Conservation (phyloP, 1,139 yeast species). For the Pneumocystis jirovecii region DNA sequence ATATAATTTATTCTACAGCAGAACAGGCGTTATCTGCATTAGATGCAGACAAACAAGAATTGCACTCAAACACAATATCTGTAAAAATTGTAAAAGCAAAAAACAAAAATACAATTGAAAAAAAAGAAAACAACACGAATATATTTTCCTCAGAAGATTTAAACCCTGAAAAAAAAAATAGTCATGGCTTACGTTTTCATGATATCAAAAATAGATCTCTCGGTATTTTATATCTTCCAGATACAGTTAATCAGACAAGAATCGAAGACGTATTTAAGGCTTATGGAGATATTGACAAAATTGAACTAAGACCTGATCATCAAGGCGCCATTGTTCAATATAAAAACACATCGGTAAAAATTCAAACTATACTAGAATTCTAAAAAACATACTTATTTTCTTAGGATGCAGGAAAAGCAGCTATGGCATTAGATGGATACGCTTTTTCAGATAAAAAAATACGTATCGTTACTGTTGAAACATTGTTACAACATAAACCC, state of each 20-base stretch:
- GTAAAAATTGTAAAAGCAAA: slow-evolving; percentile 5
- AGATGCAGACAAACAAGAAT: slow-evolving; percentile 13
- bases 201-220: slow-evolving; percentile 16
- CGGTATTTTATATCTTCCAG: slow-evolving; percentile 19
- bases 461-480: slow-evolving; percentile 26
- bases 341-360: slow-evolving; percentile 21
- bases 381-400: background rate
- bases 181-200: background rate
- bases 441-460: slow-evolving; percentile 28
- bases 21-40: slow-evolving; percentile 21
- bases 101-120: slow-evolving; percentile 1
- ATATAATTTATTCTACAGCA: slow-evolving; percentile 19
- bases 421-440: slow-evolving; percentile 34
- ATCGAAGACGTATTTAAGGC: slow-evolving; percentile 24
- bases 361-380: background rate
- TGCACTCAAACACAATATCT: slow-evolving; percentile 11
- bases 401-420: slow-evolving; percentile 42
- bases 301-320: slow-evolving; percentile 36
- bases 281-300: slow-evolving; percentile 27
- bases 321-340: slow-evolving; percentile 43
- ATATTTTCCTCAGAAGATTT: background rate
- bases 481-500: background rate
- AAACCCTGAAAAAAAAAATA: slow-evolving; percentile 1
- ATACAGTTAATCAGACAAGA: slow-evolving; percentile 18
- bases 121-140: background rate